These are phyloP conservation scores for Aphanomyces invadans DNA, from an alignment of 352 stramenopile species.

Conservation along the genomic window DNA sequence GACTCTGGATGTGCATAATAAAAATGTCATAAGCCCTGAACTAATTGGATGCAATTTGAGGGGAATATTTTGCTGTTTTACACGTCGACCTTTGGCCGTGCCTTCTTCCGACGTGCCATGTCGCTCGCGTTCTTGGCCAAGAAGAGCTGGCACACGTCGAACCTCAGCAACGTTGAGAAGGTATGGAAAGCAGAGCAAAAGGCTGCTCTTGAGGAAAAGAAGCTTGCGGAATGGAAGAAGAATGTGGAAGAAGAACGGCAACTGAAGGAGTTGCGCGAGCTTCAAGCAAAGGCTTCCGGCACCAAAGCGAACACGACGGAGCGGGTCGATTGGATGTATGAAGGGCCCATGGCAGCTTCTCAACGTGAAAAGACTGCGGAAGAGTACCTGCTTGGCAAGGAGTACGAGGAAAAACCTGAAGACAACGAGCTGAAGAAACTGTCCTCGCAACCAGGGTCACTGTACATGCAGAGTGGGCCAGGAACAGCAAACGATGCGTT, in stretches of 20 bases:
- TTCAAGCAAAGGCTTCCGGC: slow-evolving; percentile 74
- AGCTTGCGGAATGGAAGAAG: slow-evolving; percentile 90
- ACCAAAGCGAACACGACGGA: slow-evolving; percentile 75
- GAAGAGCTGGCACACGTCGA: slow-evolving; percentile 97
- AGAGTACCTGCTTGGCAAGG: slow-evolving; percentile 92
- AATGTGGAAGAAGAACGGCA: slow-evolving; percentile 95
- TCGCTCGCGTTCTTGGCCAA: slow-evolving; percentile 92
- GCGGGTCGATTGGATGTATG: slow-evolving; percentile 95
- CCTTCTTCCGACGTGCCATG: slow-evolving; percentile 30
- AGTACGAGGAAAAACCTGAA: slow-evolving; percentile 48
- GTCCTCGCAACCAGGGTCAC: slow-evolving; percentile 50
- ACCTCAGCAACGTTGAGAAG: slow-evolving; percentile 96
- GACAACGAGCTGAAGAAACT: slow-evolving; percentile 47
- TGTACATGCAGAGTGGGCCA: slow-evolving; percentile 45
- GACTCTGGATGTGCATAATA: too few species aligned
- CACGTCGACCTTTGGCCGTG: too few species aligned
- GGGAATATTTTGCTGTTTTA: too few species aligned
- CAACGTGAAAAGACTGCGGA: slow-evolving; percentile 55
- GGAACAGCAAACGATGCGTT: slow-evolving; percentile 86
- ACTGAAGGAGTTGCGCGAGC: slow-evolving; percentile 89
- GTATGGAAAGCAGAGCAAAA: slow-evolving; percentile 96
- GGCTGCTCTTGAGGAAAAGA: slow-evolving; percentile 88
- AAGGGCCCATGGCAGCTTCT: slow-evolving; percentile 76
- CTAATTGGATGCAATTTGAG: too few species aligned
- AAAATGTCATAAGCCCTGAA: too few species aligned